Evolutionary conservation across 2,329 filamentous ascomycete species (phyloP), one percentile per base, ranked within the genome.

Genomic region (Xylariales sp.): DNA sequence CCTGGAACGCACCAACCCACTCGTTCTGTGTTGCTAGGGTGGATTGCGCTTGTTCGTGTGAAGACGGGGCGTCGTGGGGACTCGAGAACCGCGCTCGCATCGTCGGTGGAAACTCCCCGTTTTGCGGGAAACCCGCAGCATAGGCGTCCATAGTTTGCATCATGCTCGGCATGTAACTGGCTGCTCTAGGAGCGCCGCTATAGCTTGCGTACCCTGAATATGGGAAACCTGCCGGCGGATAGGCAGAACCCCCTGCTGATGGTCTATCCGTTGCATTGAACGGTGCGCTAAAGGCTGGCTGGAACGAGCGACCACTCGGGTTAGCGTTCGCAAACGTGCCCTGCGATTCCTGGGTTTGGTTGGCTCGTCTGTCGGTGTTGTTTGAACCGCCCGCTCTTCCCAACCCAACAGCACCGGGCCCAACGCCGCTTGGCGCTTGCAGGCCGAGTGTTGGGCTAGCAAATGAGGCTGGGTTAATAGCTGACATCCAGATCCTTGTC

Each of bases 401-500:
- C 8, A 86, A 83, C 54, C 85, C 86, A n/a, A 92, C 86, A 30
- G 89, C 88, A 30, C 89, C 90, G 8, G 89, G 88, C 0, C 89
- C 88, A 73, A 91, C 85, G 34, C 87, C 87, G 69, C 89, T 90
- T 1, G 91, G 89, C 2, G 90, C 89, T 77, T 91, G 90, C 28
- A 94, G 83, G 32, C 91, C 91, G 56, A 93, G 84, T 3, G 89
- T 89, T 18, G 92, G 91, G 70, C 90, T 94, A 30, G 92, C 92
- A 79, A 98, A 97, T 0, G 95, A 97, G 5, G 95, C 96, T 7
- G 96, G 96, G 78, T 99, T 99, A 80, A 99, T 97, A 3, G 96
- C 96, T 4, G 95, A 98, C 93, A 99, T 97, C 96, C 96, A 99
- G 75, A 99, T 99, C 74, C 97, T 90, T 28, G 95, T 97, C 84